Percentiles rank a stretch among this genome's conserved stretches.
Conservation (phyloP, 345 rosid genomes). For the Cardiospermum halicacabum region DNA sequence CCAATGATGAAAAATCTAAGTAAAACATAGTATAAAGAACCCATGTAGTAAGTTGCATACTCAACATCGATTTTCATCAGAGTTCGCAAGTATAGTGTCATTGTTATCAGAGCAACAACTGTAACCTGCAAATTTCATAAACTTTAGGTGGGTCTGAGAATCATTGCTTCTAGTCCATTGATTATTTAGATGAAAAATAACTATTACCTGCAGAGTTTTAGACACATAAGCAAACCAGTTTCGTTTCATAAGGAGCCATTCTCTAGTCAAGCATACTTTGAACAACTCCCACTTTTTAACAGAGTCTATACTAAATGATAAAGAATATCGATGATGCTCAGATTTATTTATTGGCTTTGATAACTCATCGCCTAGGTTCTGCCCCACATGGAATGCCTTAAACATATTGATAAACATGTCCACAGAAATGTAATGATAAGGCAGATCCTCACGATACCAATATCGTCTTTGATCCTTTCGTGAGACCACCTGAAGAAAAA, state of each 20-base stretch:
- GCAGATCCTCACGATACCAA: conserved; percentile 32
- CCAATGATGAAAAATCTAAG: conserved; percentile 42
- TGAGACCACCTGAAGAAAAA: conserved; percentile 44
- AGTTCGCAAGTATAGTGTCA: conserved; percentile 47
- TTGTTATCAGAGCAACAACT: conserved; percentile 41
- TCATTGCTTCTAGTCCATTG: too few relatives aligned
- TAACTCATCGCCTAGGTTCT: conserved; percentile 29
- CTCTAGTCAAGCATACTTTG: conserved; percentile 51
- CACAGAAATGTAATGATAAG: conserved; percentile 33
- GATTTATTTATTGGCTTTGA: conserved; percentile 34
- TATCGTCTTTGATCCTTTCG: conserved; percentile 61
- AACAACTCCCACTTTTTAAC: conserved; percentile 48
- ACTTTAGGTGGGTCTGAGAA: too few relatives aligned
- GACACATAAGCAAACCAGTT: conserved; percentile 49
- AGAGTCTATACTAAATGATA: conserved; percentile 35
- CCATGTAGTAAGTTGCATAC: conserved; percentile 49
- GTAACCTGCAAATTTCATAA: conserved; percentile 32
- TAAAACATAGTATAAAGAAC: conserved; percentile 44
- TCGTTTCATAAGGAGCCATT: conserved; percentile 58
- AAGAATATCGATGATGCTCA: conserved; percentile 30
- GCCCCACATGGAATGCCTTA: conserved; percentile 27
- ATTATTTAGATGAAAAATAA: too few relatives aligned
- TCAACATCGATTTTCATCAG: conserved; percentile 40
- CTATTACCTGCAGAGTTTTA: conserved; percentile 45
- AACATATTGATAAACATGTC: conserved; percentile 36